Evolutionary conservation across 495 filamentous ascomycete genomes (phyloP).

Genomic region (Penicillium subrubescens): DNA sequence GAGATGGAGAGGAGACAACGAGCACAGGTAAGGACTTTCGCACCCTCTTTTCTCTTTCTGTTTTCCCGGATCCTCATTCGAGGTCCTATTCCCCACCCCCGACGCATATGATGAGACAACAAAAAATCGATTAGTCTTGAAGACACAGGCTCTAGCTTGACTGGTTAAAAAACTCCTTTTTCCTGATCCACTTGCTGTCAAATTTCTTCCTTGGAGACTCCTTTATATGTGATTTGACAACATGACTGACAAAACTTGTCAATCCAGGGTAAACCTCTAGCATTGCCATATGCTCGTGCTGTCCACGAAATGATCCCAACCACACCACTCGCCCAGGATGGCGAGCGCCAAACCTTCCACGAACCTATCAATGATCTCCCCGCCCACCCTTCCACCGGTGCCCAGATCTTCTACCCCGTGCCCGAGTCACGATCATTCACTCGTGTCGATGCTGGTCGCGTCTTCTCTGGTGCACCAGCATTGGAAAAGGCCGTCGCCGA

Average conservation of each 20-base stretch:
- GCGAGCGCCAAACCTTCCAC: conserved; percentile 47
- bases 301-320: conserved; percentile 80
- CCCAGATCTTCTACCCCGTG: conserved; percentile 87
- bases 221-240: conserved; percentile 3
- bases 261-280: conserved; percentile 72
- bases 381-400: conserved; percentile 73
- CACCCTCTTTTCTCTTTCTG: conserved; percentile 9
- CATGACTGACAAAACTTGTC: conserved; percentile 21
- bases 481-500: conserved; percentile 28
- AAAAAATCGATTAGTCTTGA: conserved; percentile 99
- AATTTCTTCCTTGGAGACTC: conserved; percentile 7
- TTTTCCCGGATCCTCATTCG: not conserved
- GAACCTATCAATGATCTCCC: conserved; percentile 92
- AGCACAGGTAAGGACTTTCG: conserved; percentile 60
- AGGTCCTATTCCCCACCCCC: conserved; percentile 14
- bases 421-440: conserved; percentile 91
- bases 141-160: conserved; percentile 64
- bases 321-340: conserved; percentile 39
- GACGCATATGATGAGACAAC: conserved; percentile 64
- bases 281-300: conserved; percentile 72
- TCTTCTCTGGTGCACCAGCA: conserved; percentile 62
- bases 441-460: conserved; percentile 82
- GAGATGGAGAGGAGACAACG: conserved; percentile 80
- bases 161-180: conserved; percentile 68
- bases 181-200: conserved; percentile 31